These are phyloP conservation scores for Sophora flavescens DNA, from an alignment of 306 rosid species.

Conservation along the genomic window DNA sequence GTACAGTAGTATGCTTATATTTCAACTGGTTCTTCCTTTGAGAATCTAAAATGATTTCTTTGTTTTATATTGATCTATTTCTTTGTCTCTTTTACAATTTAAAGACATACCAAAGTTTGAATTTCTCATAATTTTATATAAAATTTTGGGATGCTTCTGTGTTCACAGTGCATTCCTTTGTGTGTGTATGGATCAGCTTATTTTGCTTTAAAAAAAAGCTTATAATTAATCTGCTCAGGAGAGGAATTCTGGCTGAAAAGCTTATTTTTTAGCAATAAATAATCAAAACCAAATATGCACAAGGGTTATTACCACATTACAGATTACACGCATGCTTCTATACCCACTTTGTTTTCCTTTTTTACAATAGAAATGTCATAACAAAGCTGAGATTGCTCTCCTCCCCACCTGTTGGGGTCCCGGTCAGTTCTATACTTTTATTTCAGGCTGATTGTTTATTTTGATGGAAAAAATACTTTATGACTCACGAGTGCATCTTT, in stretches of 20 bases:
- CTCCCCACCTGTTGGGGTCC: neutral
- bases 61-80: conserved; percentile 4
- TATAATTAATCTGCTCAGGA: conserved; percentile 30
- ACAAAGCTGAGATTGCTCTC: too few species aligned
- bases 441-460: conserved; percentile 13
- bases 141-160: neutral
- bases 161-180: too few species aligned
- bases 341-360: conserved; percentile 2
- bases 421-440: conserved; percentile 17
- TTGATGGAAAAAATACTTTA: neutral
- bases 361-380: conserved; percentile 6
- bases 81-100: conserved; percentile 28
- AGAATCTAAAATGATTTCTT: conserved; percentile 21
- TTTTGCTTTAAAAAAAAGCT: conserved; percentile 11
- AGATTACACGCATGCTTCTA: conserved; percentile 14
- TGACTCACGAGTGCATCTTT: conserved; percentile 13
- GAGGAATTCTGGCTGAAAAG: neutral
- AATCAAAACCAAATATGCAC: conserved; percentile 9
- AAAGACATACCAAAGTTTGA: conserved; percentile 17
- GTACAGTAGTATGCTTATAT: conserved; percentile 12
- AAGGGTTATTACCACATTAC: conserved; percentile 17
- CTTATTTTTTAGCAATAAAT: conserved; percentile 8
- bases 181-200: too few species aligned
- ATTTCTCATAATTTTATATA: neutral
- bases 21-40: conserved; percentile 30